phyloP scores from a whole-genome alignment of 805 yeast genomes.

The Sugiyamaella floridensis region DNA sequence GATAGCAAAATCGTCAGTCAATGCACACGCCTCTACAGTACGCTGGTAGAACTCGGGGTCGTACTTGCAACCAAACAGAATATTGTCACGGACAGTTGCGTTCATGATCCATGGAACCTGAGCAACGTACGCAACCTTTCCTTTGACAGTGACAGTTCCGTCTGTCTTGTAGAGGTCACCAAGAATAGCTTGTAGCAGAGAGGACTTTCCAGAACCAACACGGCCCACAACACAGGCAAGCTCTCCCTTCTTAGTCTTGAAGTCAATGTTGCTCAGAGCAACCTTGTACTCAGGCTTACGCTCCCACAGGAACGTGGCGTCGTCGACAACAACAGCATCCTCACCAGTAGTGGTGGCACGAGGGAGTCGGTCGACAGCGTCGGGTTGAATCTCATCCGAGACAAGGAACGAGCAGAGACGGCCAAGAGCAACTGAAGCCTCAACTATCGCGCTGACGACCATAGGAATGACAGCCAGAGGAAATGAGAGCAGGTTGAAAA shows the following conservation, averaged over 20 bases:
- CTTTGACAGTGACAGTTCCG: constrained; percentile 68
- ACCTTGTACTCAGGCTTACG: constrained; percentile 48
- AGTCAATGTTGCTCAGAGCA: constrained; percentile 62
- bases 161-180: constrained; percentile 75
- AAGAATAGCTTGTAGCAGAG: constrained; percentile 67
- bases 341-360: constrained; percentile 62
- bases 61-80: constrained; percentile 55
- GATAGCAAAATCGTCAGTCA: constrained; percentile 55
- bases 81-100: constrained; percentile 77
- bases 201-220: constrained; percentile 87
- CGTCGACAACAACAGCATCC: constrained; percentile 35
- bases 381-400: constrained; percentile 70
- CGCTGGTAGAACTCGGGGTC: constrained; percentile 45
- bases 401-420: constrained; percentile 69
- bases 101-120: constrained; percentile 96
- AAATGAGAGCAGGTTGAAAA: constrained; percentile 73
- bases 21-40: constrained; percentile 59
- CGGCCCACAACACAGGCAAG: constrained; percentile 81
- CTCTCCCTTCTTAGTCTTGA: constrained; percentile 68
- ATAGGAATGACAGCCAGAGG: constrained; percentile 90
- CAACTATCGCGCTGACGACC: constrained; percentile 79
- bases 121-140: constrained; percentile 80
- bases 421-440: constrained; percentile 54
- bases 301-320: constrained; percentile 45
- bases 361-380: constrained; percentile 51